Evolutionary conservation across 352 stramenopile species (phyloP).

Genomic region (Globisporangium uncinulatum): DNA sequence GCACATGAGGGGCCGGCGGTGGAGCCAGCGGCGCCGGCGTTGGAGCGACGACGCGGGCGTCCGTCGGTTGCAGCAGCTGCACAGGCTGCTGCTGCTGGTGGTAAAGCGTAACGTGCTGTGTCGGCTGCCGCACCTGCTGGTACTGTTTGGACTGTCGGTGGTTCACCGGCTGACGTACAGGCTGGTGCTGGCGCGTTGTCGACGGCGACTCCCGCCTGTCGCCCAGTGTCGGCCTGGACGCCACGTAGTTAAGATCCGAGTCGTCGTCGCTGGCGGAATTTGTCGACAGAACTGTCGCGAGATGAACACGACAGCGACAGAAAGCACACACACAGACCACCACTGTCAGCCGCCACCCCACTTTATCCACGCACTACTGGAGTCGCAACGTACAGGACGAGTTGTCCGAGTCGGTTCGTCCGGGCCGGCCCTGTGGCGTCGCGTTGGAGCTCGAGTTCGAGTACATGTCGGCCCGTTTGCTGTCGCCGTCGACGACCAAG

Average conservation of each 20-base stretch:
- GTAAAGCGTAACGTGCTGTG: background rate
- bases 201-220: background rate
- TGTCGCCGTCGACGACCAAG: slow-evolving; percentile 3
- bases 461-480: slow-evolving; percentile 16
- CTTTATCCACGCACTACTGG: no score
- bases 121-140: background rate
- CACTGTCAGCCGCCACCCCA: background rate
- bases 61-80: background rate
- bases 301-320: background rate
- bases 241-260: no score
- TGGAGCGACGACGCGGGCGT: background rate
- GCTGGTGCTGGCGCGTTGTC: background rate
- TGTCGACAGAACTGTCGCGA: no score
- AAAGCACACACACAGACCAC: background rate
- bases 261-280: no score
- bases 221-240: background rate
- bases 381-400: background rate
- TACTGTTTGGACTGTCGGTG: background rate
- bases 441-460: slow-evolving; percentile 7
- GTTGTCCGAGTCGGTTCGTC: slow-evolving; percentile 3
- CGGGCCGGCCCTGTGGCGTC: background rate
- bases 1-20: background rate
- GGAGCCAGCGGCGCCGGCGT: background rate
- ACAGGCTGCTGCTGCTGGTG: background rate
- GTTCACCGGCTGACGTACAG: background rate